Conservation (phyloP, 169 alveolate genomes). For the Plasmodium gonderi region DNA sequence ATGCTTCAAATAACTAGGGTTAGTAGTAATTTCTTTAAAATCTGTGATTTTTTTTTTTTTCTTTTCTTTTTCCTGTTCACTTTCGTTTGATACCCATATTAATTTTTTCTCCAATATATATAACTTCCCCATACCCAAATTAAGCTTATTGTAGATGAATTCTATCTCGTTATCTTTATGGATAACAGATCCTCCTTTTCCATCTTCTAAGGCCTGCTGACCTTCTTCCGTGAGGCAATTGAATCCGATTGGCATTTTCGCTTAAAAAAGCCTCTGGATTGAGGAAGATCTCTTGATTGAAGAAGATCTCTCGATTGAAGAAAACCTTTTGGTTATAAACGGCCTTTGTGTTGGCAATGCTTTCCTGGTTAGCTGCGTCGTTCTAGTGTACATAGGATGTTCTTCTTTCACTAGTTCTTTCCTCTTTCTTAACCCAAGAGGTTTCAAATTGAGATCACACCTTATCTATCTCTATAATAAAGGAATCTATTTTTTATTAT, state of each 20-base stretch:
- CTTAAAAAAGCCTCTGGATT: not conserved
- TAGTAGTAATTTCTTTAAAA: constrained; percentile 25
- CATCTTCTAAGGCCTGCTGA: constrained; percentile 8
- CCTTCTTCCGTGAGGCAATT: constrained; percentile 54
- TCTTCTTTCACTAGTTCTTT: too few relatives aligned
- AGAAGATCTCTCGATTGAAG: too few relatives aligned
- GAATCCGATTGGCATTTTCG: constrained; percentile 37
- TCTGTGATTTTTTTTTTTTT: constrained; percentile 8
- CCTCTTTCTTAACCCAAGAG: too few relatives aligned
- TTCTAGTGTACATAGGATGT: too few relatives aligned
- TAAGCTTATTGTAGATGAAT: constrained; percentile 44
- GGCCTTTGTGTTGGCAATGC: too few relatives aligned
- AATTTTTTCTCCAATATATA: constrained; percentile 35
- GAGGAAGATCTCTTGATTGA: too few relatives aligned
- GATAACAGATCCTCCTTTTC: constrained; percentile 11
- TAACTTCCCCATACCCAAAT: constrained; percentile 59
- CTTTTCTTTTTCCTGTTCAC: constrained; percentile 30
- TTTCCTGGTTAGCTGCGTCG: too few relatives aligned
- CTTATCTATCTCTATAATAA: too few relatives aligned
- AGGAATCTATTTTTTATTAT: too few relatives aligned
- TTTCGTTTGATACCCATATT: constrained; percentile 38
- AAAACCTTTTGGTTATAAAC: too few relatives aligned
- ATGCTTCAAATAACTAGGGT: constrained; percentile 43
- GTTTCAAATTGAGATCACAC: too few relatives aligned
- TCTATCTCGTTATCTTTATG: constrained; percentile 38